A percentile compares a stretch with the other conserved stretches of the same genome.
These are phyloP conservation scores for Trametes polyzona DNA, from an alignment of 1,284 basidiomycete species.

Conservation along the genomic window DNA sequence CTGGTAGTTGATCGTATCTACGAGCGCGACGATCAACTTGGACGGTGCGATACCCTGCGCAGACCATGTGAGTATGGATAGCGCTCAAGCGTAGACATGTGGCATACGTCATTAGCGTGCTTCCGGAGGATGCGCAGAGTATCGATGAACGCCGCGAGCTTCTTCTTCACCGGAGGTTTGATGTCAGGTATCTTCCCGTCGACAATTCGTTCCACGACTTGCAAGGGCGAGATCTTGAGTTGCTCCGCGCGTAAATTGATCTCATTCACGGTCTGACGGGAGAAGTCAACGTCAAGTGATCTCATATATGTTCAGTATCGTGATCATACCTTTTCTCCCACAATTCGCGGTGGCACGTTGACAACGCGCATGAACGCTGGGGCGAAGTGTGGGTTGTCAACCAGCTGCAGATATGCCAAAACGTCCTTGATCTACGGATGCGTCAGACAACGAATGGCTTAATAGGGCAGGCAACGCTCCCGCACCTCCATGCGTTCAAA, in stretches of 20 bases:
- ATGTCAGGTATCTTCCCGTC: conserved; percentile 64
- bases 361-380: conserved; percentile 82
- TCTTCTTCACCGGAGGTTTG: conserved; percentile 68
- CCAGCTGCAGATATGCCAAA: conserved; percentile 85
- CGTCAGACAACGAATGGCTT: neutral
- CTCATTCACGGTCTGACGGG: conserved; percentile 46
- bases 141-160: conserved; percentile 63
- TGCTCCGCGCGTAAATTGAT: conserved; percentile 58
- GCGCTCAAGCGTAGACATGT: neutral
- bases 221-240: conserved; percentile 59
- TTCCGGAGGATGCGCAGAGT: conserved; percentile 58
- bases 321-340: conserved; percentile 79
- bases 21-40: conserved; percentile 64
- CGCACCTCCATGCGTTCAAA: conserved; percentile 80
- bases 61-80: neutral
- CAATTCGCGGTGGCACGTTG: conserved; percentile 75
- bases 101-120: conserved; percentile 57
- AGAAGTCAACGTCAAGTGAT: neutral
- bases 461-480: neutral
- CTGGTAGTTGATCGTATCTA: conserved; percentile 69
- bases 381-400: conserved; percentile 80
- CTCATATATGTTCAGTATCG: neutral
- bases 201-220: conserved; percentile 64
- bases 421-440: conserved; percentile 77
- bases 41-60: conserved; percentile 62